Base-by-base conservation (phyloP, 257 asterid species). In the Solanum pennellii region DNA sequence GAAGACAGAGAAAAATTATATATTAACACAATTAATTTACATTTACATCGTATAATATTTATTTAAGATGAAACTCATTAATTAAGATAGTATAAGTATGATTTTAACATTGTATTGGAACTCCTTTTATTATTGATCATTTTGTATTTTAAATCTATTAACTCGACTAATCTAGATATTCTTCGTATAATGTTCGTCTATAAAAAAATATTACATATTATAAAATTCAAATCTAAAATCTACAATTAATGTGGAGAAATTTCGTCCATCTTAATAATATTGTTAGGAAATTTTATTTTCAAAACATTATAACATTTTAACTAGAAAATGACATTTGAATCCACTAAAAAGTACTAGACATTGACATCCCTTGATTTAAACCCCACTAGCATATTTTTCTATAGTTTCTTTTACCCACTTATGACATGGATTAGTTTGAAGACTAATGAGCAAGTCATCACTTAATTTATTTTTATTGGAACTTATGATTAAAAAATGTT, bases 161-260 rank as follows among this genome's bases (percentile, higher is more conserved):
- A 73, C 10, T 20, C 3, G 1, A 9, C 18, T 73, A 20, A 73
- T 73, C 1, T 37, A 73, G 4, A 37, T 37, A 10, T 21, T 20
- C 5, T 9, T 1, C 1, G 1, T 15, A 2, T 16, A 9, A 2
- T 33, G 1, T 33, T 20, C 0, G 5, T 72, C 5, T 33, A 33
- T 31, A 71, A 5, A 25, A 66, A 1, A 20, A 7, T 7, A 12
- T 1, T 35, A 2, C 0, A 0, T 7, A 16, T 5, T 6, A 20
- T 35, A 20, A 20, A 4, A 37, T 2, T 33, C 2, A 0, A 33
- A 5, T 72, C 1, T 18, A 35, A 5, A 33, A 9, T 2, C 8
- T 33, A 1, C 11, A 37, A 10, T 37, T 74, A 37, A 73, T 0
- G 3, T 1, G 3, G 1, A 37, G 0, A 21, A 5, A 14, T 16